phyloP scores from a whole-genome alignment of 257 asterid species.

The Striga asiatica region DNA sequence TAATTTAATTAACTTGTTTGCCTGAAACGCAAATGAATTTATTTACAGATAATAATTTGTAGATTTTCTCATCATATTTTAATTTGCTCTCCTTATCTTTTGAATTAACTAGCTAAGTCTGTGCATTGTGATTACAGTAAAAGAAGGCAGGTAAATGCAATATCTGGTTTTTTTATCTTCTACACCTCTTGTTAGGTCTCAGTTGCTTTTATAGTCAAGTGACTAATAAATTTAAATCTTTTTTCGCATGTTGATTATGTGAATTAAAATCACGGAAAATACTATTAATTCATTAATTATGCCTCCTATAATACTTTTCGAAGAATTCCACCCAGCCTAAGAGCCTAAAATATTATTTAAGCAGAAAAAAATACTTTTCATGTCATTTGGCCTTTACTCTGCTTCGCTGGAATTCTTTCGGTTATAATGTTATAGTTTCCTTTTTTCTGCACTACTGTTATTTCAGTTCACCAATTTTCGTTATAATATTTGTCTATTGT shows the following conservation, averaged over 20 bases:
- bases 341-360: no score
- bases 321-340: no score
- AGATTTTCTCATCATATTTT: not conserved
- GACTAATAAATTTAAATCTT: no score
- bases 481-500: conserved; percentile 12
- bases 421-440: not conserved
- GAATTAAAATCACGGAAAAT: no score
- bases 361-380: no score
- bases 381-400: no score
- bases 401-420: not conserved
- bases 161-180: no score
- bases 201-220: no score
- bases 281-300: no score
- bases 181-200: no score
- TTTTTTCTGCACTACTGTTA: not conserved
- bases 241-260: no score
- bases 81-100: not conserved
- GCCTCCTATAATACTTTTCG: no score
- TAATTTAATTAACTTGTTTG: not conserved
- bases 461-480: not conserved
- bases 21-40: not conserved
- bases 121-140: not conserved
- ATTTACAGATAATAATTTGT: not conserved
- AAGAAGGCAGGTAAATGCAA: not conserved
- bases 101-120: not conserved